These are phyloP conservation scores for Polychaeton citri DNA, from an alignment of 2,329 filamentous ascomycete genomes.

Conservation along the genomic window DNA sequence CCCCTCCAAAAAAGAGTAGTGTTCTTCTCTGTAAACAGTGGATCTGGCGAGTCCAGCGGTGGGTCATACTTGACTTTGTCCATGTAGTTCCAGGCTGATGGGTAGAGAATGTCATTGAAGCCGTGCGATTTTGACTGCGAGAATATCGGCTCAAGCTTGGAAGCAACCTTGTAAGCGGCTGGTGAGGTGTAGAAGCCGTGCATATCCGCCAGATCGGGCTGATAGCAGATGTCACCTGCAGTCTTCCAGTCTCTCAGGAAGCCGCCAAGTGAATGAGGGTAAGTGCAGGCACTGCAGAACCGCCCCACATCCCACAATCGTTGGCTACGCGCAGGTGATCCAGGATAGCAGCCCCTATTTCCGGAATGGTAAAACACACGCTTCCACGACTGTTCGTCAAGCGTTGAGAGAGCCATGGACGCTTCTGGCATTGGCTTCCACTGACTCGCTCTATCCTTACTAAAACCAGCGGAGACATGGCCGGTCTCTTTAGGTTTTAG, in stretches of 20 bases:
- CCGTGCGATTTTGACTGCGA: conserved; percentile 58
- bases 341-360: conserved; percentile 45
- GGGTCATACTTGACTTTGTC: conserved; percentile 42
- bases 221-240: conserved; percentile 57
- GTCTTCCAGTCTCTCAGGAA: conserved; percentile 54
- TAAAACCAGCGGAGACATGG: conserved; percentile 17
- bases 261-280: conserved; percentile 51
- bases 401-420: conserved; percentile 12
- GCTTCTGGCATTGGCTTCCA: conserved; percentile 25
- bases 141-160: conserved; percentile 60
- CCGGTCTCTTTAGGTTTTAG: conserved; percentile 6
- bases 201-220: conserved; percentile 60
- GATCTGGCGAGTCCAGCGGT: conserved; percentile 38
- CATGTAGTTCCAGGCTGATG: conserved; percentile 49
- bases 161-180: conserved; percentile 47
- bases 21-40: conserved; percentile 47
- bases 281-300: conserved; percentile 51
- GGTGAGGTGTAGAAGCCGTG: conserved; percentile 61
- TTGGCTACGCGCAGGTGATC: conserved; percentile 45
- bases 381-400: conserved; percentile 22
- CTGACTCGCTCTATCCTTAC: conserved; percentile 21
- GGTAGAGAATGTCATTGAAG: conserved; percentile 67
- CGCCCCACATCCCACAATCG: conserved; percentile 50
- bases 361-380: conserved; percentile 29
- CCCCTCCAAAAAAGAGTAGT: conserved; percentile 63